Conservation (phyloP, 768 basidiomycete genomes). For the Trametes gibbosa region DNA sequence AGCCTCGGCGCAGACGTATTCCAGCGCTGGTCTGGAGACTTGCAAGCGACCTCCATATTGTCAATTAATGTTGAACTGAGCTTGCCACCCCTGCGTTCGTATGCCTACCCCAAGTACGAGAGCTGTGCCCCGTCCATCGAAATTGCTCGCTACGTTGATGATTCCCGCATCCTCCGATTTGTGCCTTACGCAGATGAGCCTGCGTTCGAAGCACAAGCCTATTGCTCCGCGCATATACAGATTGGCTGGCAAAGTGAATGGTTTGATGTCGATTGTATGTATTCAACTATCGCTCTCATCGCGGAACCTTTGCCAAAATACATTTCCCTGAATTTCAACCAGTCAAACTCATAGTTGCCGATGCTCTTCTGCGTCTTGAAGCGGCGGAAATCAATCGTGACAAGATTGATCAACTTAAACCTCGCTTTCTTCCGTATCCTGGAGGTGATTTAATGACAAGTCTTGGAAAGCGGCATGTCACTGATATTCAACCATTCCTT, state of each 20-base stretch:
- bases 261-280: conserved; percentile 51
- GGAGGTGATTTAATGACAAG: neutral
- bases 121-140: conserved; percentile 44
- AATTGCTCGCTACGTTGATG: conserved; percentile 25
- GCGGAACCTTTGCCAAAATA: too few relatives aligned
- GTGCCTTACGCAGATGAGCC: conserved; percentile 49
- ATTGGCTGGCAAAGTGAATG: conserved; percentile 35
- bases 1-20: neutral
- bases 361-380: conserved; percentile 41
- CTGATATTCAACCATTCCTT: neutral
- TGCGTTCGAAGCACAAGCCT: conserved; percentile 31
- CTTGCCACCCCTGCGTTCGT: neutral
- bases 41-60: too few relatives aligned
- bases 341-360: conserved; percentile 51
- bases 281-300: neutral
- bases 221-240: conserved; percentile 28
- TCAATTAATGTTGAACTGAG: neutral
- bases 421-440: neutral
- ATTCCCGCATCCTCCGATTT: conserved; percentile 29
- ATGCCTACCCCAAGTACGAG: conserved; percentile 38
- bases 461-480: neutral
- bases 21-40: too few relatives aligned
- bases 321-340: too few relatives aligned
- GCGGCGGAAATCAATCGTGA: neutral
- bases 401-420: conserved; percentile 1